Evolutionary conservation across 1,139 yeast species (phyloP).

Genomic region (Debaryomyces singareniensis): DNA sequence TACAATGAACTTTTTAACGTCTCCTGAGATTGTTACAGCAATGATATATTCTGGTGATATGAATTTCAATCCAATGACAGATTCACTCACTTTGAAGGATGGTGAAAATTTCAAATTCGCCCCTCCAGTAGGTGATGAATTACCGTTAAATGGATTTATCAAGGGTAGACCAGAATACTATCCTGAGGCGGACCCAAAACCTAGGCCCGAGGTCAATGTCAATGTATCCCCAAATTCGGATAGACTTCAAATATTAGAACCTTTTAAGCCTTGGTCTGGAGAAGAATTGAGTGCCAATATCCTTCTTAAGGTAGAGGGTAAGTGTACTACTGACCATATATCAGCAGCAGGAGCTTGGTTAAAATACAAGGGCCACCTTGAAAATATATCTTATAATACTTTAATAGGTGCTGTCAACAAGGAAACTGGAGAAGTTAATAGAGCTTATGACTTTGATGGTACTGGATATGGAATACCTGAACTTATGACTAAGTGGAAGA

Average conservation of each 20-base stretch:
- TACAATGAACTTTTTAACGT: constrained; percentile 93
- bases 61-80: constrained; percentile 82
- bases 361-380: constrained; percentile 95
- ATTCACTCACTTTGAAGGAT: constrained; percentile 55
- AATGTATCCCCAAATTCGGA: constrained; percentile 71
- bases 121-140: constrained; percentile 78
- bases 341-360: constrained; percentile 99
- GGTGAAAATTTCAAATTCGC: constrained; percentile 70
- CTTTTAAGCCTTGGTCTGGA: constrained; percentile 82
- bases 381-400: constrained; percentile 91
- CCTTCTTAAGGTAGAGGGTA: constrained; percentile 87
- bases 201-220: constrained; percentile 63
- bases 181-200: constrained; percentile 75
- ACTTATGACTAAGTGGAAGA: constrained; percentile 92
- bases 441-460: constrained; percentile 84
- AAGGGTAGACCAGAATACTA: constrained; percentile 78
- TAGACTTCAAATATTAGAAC: constrained; percentile 75
- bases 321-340: constrained; percentile 97
- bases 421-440: constrained; percentile 94
- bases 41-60: constrained; percentile 91
- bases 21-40: constrained; percentile 96
- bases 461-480: constrained; percentile 81
- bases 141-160: constrained; percentile 76
- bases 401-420: constrained; percentile 95
- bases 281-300: constrained; percentile 73